A percentile compares a stretch with the other conserved stretches of the same genome.
These are phyloP conservation scores for Leptographium galeiforme DNA, from an alignment of 2,329 filamentous ascomycete species.

Conservation along the genomic window DNA sequence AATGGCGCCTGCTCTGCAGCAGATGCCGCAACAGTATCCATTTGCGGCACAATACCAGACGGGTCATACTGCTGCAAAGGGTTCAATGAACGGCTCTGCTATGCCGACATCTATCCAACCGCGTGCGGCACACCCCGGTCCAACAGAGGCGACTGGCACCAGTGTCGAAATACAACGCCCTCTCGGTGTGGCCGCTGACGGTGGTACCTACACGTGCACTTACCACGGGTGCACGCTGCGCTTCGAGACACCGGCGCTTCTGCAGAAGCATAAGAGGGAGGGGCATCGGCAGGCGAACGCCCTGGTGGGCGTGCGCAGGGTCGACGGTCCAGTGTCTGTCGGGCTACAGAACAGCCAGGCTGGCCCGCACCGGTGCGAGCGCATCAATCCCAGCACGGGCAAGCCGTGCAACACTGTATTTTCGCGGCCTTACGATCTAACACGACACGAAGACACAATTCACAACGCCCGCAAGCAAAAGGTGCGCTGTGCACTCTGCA, in stretches of 20 bases:
- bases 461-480: slow-evolving; percentile 93
- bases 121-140: slow-evolving; percentile 22
- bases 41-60: slow-evolving; percentile 24
- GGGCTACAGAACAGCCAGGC: slow-evolving; percentile 69
- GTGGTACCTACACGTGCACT: slow-evolving; percentile 90
- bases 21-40: slow-evolving; percentile 21
- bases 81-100: no score
- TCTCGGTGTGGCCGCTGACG: slow-evolving; percentile 53
- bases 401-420: slow-evolving; percentile 93
- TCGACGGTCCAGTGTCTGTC: slow-evolving; percentile 30
- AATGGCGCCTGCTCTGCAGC: slow-evolving; percentile 22
- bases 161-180: slow-evolving; percentile 32
- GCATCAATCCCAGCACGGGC: slow-evolving; percentile 86
- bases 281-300: slow-evolving; percentile 66
- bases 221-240: slow-evolving; percentile 81
- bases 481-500: slow-evolving; percentile 82
- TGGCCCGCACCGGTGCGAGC: slow-evolving; percentile 83
- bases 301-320: slow-evolving; percentile 23
- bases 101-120: slow-evolving; percentile 25
- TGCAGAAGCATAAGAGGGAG: slow-evolving; percentile 94
- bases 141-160: slow-evolving; percentile 15
- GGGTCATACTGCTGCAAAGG: not conserved
- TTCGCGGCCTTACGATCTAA: slow-evolving; percentile 90
- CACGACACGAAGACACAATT: slow-evolving; percentile 92
- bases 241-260: slow-evolving; percentile 73